Conservation (phyloP, 2,329 filamentous ascomycete species). For the Botrytis paeoniae region DNA sequence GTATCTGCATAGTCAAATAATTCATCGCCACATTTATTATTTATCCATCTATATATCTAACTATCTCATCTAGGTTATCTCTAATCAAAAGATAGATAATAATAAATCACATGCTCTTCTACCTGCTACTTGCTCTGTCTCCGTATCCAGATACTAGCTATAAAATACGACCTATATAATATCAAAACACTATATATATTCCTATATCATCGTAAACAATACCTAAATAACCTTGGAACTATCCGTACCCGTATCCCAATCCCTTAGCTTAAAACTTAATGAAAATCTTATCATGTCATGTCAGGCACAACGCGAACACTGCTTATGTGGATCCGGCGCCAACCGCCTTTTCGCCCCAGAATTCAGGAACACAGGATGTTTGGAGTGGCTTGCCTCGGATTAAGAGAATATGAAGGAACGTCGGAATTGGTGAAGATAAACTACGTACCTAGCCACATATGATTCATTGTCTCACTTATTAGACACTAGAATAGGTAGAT, state of each 20-base stretch:
- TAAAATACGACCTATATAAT: too few species aligned
- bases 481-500: background rate
- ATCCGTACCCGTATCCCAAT: background rate
- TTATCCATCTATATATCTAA: too few species aligned
- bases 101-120: too few species aligned
- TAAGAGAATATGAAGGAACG: background rate
- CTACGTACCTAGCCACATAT: background rate
- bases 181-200: too few species aligned
- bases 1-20: too few species aligned
- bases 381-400: background rate
- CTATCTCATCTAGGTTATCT: too few species aligned
- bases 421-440: background rate
- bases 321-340: slow-evolving; percentile 1
- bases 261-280: background rate
- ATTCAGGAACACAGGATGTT: background rate
- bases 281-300: background rate
- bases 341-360: slow-evolving; percentile 19
- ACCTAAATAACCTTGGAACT: background rate
- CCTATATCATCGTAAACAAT: background rate
- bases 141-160: too few species aligned
- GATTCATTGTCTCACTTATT: background rate
- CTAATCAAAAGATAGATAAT: too few species aligned
- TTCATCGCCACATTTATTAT: too few species aligned
- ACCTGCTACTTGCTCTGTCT: too few species aligned
- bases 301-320: background rate